Conservation (phyloP, 2,329 filamentous ascomycete species). For the Colletotrichum shisoi region DNA sequence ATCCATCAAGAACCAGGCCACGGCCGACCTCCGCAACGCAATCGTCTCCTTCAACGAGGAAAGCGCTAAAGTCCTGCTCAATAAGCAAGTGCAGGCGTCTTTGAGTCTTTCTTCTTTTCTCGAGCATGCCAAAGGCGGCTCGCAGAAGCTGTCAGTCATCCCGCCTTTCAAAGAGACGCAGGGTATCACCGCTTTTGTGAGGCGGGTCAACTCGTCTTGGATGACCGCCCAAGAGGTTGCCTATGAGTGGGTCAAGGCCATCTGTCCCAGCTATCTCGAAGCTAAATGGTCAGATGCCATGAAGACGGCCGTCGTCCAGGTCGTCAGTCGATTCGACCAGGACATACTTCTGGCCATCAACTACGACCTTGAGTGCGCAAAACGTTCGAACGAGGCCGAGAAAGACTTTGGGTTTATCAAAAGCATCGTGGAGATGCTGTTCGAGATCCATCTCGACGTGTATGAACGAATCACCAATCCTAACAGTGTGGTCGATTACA, state of each 20-base stretch:
- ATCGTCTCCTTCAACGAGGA: constrained; percentile 63
- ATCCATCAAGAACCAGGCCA: constrained; percentile 57
- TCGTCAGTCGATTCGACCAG: constrained; percentile 63
- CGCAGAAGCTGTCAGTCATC: constrained; percentile 58
- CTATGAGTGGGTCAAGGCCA: constrained; percentile 64
- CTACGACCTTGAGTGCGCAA: constrained; percentile 50
- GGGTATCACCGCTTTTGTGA: constrained; percentile 62
- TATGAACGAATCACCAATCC: constrained; percentile 67
- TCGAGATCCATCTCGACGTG: constrained; percentile 69
- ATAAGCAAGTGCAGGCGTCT: constrained; percentile 61
- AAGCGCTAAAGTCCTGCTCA: constrained; percentile 61
- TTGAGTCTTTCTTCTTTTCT: constrained; percentile 68
- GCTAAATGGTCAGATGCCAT: constrained; percentile 66
- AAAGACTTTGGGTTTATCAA: constrained; percentile 23
- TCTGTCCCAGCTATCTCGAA: constrained; percentile 61
- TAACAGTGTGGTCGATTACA: constrained; percentile 61
- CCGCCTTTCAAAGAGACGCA: constrained; percentile 61
- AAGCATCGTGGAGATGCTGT: constrained; percentile 64
- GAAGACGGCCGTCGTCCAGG: constrained; percentile 65
- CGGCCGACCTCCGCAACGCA: constrained; percentile 59
- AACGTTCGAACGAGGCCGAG: neutral
- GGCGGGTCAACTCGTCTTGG: constrained; percentile 58
- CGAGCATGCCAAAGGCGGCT: constrained; percentile 67
- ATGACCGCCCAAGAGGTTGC: constrained; percentile 64
- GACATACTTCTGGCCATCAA: constrained; percentile 59